Percentiles rank a stretch among this genome's conserved stretches.
Evolutionary conservation across 1,284 basidiomycete species (phyloP).

Genomic region (Mycena citricolor): DNA sequence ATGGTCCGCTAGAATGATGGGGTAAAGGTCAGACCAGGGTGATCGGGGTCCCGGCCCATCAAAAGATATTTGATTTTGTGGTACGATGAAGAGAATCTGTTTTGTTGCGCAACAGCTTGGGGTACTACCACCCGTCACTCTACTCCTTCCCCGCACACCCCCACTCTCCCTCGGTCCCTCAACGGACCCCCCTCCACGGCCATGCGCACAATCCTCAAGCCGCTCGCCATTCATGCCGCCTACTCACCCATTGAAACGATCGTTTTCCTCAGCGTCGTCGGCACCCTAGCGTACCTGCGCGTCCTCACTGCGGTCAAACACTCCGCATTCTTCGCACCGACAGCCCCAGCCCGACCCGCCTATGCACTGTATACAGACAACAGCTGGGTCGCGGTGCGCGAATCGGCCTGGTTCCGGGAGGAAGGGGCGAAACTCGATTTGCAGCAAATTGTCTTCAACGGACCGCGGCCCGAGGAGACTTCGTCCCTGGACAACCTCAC

Average conservation of each 20-base stretch:
- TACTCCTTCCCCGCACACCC: too few species aligned
- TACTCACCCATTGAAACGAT: slow-evolving; percentile 82
- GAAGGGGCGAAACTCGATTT: slow-evolving; percentile 51
- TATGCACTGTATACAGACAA: slow-evolving; percentile 38
- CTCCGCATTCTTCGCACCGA: slow-evolving; percentile 63
- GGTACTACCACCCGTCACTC: too few species aligned
- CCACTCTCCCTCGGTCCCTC: too few species aligned
- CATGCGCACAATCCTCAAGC: slow-evolving; percentile 56
- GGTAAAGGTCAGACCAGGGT: too few species aligned
- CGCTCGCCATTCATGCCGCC: slow-evolving; percentile 63
- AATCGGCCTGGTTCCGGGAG: slow-evolving; percentile 46
- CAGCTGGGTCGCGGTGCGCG: slow-evolving; percentile 57
- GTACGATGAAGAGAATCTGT: too few species aligned
- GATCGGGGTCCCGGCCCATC: too few species aligned
- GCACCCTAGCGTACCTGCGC: slow-evolving; percentile 91
- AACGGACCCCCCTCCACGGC: too few species aligned
- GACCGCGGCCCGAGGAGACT: neutral
- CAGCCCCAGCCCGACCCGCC: slow-evolving; percentile 19
- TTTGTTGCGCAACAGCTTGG: too few species aligned
- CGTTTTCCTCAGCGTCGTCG: slow-evolving; percentile 82
- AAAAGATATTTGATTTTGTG: too few species aligned
- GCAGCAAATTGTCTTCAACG: slow-evolving; percentile 62
- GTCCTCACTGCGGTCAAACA: slow-evolving; percentile 84
- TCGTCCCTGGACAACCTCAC: slow-evolving; percentile 19
- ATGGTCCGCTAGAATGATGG: too few species aligned